These are phyloP conservation scores for Eurotiales sp. DNA, from an alignment of 2,329 filamentous ascomycete species.

Conservation along the genomic window DNA sequence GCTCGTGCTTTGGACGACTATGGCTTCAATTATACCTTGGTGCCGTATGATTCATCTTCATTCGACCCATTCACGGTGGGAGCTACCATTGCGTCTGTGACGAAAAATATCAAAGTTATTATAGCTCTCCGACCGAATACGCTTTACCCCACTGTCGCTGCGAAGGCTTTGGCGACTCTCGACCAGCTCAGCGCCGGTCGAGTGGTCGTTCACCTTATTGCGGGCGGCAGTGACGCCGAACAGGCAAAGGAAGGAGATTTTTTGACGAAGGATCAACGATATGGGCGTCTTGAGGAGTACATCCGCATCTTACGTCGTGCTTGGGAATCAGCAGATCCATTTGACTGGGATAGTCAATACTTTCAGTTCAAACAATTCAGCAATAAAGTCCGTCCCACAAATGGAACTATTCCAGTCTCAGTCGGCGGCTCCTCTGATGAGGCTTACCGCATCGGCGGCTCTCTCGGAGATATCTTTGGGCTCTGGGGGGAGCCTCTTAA, in stretches of 20 bases:
- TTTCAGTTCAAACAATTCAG: constrained; percentile 58
- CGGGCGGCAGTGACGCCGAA: constrained; percentile 58
- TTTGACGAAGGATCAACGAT: constrained; percentile 55
- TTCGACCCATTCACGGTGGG: constrained; percentile 59
- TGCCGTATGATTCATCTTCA: constrained; percentile 56
- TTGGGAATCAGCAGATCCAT: constrained; percentile 55
- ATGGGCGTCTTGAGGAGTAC: constrained; percentile 58
- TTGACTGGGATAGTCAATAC: constrained; percentile 60
- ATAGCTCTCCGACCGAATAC: constrained; percentile 62
- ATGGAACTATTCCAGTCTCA: constrained; percentile 55
- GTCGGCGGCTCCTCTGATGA: constrained; percentile 58
- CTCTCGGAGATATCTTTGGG: constrained; percentile 59
- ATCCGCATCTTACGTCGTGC: constrained; percentile 58
- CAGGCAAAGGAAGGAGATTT: constrained; percentile 61
- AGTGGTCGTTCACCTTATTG: constrained; percentile 61
- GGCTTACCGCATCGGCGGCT: constrained; percentile 58
- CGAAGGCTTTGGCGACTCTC: constrained; percentile 59
- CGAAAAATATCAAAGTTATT: constrained; percentile 59
- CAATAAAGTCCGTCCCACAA: constrained; percentile 52
- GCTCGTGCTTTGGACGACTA: constrained; percentile 57
- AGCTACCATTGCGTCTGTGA: constrained; percentile 54
- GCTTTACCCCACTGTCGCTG: constrained; percentile 59
- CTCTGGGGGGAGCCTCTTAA: constrained; percentile 63
- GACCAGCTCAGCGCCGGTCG: constrained; percentile 57
- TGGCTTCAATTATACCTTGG: constrained; percentile 59